Evolutionary conservation across 257 asterid species (phyloP).

Genomic region (Voacanga thouarsii): DNA sequence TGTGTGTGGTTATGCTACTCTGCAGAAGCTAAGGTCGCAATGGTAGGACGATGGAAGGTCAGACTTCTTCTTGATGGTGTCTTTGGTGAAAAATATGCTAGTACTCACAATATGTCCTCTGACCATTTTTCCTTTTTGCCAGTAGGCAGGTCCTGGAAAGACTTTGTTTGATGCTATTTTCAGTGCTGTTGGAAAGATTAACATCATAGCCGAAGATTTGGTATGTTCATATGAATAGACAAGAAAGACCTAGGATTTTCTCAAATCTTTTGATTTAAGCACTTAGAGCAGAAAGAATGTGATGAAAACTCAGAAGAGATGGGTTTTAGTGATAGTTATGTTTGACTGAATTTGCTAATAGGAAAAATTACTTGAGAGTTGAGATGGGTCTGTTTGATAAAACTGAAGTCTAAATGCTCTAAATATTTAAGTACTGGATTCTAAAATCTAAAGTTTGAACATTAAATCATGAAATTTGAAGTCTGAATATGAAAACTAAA

Average conservation of each 20-base stretch:
- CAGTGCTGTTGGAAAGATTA: constrained; percentile 73
- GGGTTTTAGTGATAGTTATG: not conserved
- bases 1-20: constrained; percentile 20
- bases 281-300: not conserved
- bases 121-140: constrained; percentile 34
- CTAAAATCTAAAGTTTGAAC: too few species aligned
- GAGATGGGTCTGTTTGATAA: too few species aligned
- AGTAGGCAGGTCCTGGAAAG: constrained; percentile 93
- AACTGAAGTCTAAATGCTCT: too few species aligned
- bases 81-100: constrained; percentile 19
- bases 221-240: constrained; percentile 38
- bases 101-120: constrained; percentile 17
- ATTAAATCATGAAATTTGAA: too few species aligned
- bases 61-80: constrained; percentile 18
- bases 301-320: not conserved
- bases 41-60: constrained; percentile 91
- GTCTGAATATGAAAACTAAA: too few species aligned
- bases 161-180: constrained; percentile 78
- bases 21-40: constrained; percentile 88
- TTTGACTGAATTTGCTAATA: not conserved
- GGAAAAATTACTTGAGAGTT: not conserved
- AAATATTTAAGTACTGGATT: too few species aligned
- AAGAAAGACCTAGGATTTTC: not conserved
- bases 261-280: not conserved
- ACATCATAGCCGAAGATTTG: constrained; percentile 95